Evolutionary conservation across 140 eudicot species (phyloP).

Genomic region (Erigeron philadelphicus): DNA sequence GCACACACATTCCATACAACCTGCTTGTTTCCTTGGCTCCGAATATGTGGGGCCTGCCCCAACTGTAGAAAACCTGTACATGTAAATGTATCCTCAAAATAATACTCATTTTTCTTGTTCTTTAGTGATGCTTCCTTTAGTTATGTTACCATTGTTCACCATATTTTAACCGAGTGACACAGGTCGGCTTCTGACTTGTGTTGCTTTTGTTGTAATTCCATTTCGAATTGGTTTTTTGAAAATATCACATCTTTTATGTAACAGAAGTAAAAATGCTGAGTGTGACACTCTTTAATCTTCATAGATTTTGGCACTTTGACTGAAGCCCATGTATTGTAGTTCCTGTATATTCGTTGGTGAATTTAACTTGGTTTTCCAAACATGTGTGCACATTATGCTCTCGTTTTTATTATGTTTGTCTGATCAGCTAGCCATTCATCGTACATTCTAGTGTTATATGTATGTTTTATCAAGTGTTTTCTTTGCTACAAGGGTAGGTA

Average conservation of each 20-base stretch:
- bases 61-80: constrained; percentile 57
- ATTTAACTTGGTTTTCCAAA: background rate
- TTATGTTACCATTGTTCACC: too few species aligned
- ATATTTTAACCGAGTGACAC: background rate
- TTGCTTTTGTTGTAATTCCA: background rate
- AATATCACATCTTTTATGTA: background rate
- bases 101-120: background rate
- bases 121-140: background rate
- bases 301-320: background rate
- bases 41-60: constrained; percentile 77
- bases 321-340: background rate
- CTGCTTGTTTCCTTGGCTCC: constrained; percentile 77
- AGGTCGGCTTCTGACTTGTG: background rate
- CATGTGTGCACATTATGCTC: background rate
- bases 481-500: too few species aligned
- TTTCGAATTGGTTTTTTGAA: background rate
- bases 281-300: background rate
- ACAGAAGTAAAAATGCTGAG: background rate
- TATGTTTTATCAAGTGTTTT: too few species aligned
- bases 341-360: background rate
- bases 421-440: too few species aligned
- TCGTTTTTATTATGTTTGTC: too few species aligned
- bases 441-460: too few species aligned
- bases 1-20: constrained; percentile 57
- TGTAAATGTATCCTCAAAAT: constrained; percentile 9